Conservation (phyloP, 1,284 basidiomycete species). For the Irpex sp. region DNA sequence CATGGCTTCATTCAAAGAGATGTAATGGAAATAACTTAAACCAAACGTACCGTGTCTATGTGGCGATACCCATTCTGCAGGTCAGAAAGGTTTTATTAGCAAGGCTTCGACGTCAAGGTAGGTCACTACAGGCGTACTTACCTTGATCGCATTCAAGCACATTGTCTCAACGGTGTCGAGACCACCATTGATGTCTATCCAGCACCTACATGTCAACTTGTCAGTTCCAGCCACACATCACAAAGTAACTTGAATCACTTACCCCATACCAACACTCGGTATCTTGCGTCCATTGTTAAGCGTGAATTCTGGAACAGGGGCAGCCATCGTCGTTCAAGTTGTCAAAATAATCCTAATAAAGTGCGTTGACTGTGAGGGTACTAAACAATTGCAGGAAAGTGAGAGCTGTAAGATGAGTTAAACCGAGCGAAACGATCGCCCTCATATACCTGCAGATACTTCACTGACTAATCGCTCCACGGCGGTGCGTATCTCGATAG, state of each 20-base stretch:
- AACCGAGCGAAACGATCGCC: too few species aligned
- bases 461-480: too few species aligned
- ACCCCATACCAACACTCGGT: slow-evolving; percentile 18
- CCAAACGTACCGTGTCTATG: slow-evolving; percentile 10
- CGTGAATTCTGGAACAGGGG: slow-evolving; percentile 12
- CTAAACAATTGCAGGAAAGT: too few species aligned
- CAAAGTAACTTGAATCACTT: neutral
- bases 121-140: neutral
- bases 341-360: too few species aligned
- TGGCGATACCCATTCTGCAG: slow-evolving; percentile 11
- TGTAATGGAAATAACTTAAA: neutral
- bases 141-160: slow-evolving; percentile 17
- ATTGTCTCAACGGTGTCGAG: slow-evolving; percentile 12
- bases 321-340: neutral
- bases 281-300: slow-evolving; percentile 19
- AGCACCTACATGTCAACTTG: slow-evolving; percentile 13
- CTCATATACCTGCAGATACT: too few species aligned
- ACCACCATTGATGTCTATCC: slow-evolving; percentile 15
- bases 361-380: too few species aligned
- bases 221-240: neutral
- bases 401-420: too few species aligned
- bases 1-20: neutral
- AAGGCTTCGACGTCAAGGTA: too few species aligned
- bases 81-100: too few species aligned
- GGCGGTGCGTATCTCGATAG: too few species aligned